These are phyloP conservation scores for Neurospora hispaniola DNA, from an alignment of 495 filamentous ascomycete species.

Conservation along the genomic window DNA sequence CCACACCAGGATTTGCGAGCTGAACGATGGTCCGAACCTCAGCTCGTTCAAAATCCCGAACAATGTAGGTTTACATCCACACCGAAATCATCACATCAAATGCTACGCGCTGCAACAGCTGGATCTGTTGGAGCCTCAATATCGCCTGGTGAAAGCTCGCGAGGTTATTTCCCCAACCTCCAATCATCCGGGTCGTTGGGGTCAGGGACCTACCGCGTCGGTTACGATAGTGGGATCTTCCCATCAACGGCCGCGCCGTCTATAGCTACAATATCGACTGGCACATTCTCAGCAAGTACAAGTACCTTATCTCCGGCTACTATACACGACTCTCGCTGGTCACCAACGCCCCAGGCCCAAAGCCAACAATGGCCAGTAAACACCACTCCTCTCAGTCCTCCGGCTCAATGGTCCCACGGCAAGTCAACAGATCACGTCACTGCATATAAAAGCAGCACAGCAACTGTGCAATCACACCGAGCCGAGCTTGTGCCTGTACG, in stretches of 20 bases:
- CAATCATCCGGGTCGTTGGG: neutral
- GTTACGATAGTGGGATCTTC: neutral
- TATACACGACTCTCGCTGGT: neutral
- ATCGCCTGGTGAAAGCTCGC: neutral
- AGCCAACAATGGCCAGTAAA: neutral
- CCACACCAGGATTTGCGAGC: neutral
- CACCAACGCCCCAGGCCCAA: neutral
- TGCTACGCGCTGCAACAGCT: neutral
- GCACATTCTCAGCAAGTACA: neutral
- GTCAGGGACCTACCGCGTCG: neutral
- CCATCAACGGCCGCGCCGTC: neutral
- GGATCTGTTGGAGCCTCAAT: neutral
- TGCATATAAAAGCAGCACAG: neutral
- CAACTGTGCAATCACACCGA: conserved; percentile 2
- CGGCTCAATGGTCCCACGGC: neutral
- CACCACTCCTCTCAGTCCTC: neutral
- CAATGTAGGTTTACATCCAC: neutral
- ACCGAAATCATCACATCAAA: neutral
- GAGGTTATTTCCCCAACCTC: neutral
- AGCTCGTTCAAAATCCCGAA: neutral
- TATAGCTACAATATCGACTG: neutral
- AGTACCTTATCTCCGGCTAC: neutral
- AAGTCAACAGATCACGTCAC: neutral
- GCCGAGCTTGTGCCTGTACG: conserved; percentile 1
- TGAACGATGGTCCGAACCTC: conserved; percentile 7